These are phyloP conservation scores for Trametes pubescens DNA, from an alignment of 1,284 basidiomycete genomes.

Conservation along the genomic window DNA sequence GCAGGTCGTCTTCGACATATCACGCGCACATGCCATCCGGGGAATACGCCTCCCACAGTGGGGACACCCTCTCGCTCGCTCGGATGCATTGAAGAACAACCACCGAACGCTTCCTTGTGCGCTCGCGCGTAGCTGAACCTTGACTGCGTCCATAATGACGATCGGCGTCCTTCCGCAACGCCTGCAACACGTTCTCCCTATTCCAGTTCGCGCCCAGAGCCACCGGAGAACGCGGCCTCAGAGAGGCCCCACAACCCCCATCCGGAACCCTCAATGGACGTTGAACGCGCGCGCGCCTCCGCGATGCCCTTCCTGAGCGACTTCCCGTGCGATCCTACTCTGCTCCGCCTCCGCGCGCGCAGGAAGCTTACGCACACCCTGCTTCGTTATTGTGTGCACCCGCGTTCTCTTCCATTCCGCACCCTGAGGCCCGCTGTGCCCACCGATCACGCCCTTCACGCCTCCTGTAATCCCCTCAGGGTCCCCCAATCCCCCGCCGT, in stretches of 20 bases:
- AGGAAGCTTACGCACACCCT: constrained; percentile 2
- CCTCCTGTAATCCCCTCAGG: constrained; percentile 1
- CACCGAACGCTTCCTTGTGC: not conserved
- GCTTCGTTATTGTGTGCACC: not conserved
- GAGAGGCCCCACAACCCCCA: constrained; percentile 1
- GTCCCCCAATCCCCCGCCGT: not conserved
- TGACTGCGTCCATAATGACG: not conserved
- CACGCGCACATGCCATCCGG: too few species aligned
- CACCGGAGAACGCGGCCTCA: not conserved
- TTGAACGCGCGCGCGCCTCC: too few species aligned
- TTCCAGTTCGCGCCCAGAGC: not conserved
- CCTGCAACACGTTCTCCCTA: not conserved
- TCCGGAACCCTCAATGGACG: constrained; percentile 5
- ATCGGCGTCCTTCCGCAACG: not conserved
- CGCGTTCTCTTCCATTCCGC: constrained; percentile 10
- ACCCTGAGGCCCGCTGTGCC: not conserved
- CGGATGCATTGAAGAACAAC: not conserved
- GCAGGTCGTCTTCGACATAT: too few species aligned
- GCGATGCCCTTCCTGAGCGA: too few species aligned
- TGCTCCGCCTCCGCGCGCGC: too few species aligned
- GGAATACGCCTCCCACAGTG: too few species aligned
- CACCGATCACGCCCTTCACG: constrained; percentile 12
- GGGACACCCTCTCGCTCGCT: too few species aligned
- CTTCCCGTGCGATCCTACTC: too few species aligned
- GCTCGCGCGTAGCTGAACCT: not conserved